A percentile compares a stretch with the other conserved stretches of the same genome.
Evolutionary conservation across 331 rosid species (phyloP).

Genomic region (Spiraea crenata): DNA sequence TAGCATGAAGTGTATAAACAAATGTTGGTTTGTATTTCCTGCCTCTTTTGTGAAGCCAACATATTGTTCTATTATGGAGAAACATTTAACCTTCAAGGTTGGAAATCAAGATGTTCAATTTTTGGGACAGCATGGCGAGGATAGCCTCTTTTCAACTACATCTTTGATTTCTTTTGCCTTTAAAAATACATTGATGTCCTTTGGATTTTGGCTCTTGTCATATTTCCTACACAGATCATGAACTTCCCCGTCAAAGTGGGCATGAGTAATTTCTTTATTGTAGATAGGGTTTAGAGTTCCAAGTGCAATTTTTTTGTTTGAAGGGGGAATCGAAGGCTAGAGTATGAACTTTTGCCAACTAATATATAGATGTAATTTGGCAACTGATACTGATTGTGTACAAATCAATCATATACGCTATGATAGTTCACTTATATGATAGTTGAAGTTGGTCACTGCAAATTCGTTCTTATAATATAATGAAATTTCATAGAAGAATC

Average conservation of each 20-base stretch:
- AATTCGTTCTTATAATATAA: not conserved
- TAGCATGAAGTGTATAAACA: not conserved
- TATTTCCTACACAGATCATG: not conserved
- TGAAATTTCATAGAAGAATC: conserved; percentile 1
- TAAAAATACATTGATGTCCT: not conserved
- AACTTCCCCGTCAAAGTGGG: conserved; percentile 2
- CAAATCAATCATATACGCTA: not conserved
- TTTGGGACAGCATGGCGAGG: not conserved
- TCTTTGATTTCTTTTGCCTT: not conserved
- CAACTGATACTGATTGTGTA: not conserved
- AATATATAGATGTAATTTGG: not conserved
- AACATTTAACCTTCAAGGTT: not conserved
- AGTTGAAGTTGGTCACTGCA: not conserved
- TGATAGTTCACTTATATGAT: not conserved
- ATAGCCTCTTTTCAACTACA: not conserved
- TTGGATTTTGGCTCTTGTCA: not conserved
- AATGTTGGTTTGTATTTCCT: not conserved
- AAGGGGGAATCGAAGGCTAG: not conserved
- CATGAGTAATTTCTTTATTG: not conserved
- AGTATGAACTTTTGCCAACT: not conserved
- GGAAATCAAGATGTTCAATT: not conserved
- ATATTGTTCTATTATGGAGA: not conserved
- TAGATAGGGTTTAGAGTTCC: conserved; percentile 2
- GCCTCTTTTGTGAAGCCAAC: conserved; percentile 4
- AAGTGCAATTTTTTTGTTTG: not conserved